These are phyloP conservation scores for Cryphonectria carpinicola DNA, from an alignment of 2,329 filamentous ascomycete genomes.

Conservation along the genomic window DNA sequence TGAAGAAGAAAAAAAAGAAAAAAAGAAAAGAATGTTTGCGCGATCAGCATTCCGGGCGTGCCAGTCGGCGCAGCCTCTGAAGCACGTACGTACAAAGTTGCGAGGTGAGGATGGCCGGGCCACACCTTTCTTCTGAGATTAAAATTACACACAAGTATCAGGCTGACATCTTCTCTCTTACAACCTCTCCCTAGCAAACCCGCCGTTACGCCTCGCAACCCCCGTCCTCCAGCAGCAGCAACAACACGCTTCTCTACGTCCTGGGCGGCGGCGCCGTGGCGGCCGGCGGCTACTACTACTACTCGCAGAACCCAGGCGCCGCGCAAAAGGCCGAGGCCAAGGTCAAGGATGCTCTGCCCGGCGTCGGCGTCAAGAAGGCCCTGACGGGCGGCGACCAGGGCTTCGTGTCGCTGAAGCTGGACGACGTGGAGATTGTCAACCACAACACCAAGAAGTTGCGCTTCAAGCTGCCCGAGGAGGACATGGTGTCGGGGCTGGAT, in stretches of 20 bases:
- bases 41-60: constrained; percentile 66
- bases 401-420: constrained; percentile 80
- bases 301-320: constrained; percentile 50
- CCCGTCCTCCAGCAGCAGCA: constrained; percentile 50
- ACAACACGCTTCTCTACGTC: constrained; percentile 63
- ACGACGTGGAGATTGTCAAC: constrained; percentile 79
- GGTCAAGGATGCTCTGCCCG: constrained; percentile 42
- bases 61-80: constrained; percentile 68
- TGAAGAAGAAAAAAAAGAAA: not conserved
- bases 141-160: not conserved
- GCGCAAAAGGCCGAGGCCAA: constrained; percentile 62
- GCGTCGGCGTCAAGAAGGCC: constrained; percentile 49
- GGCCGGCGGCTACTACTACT: constrained; percentile 62
- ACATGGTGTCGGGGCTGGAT: constrained; percentile 80
- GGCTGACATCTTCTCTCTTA: constrained; percentile 31
- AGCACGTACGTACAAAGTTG: constrained; percentile 56
- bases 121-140: not conserved
- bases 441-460: constrained; percentile 94
- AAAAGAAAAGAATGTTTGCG: constrained; percentile 62
- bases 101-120: not conserved
- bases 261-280: constrained; percentile 59
- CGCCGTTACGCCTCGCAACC: constrained; percentile 72
- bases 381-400: constrained; percentile 88
- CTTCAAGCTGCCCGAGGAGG: constrained; percentile 82
- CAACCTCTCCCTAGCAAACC: constrained; percentile 48